Evolutionary conservation across 169 alveolate genomes (phyloP), one percentile per base, ranked within the genome.

Genomic region (Amoebophrya sp.): DNA sequence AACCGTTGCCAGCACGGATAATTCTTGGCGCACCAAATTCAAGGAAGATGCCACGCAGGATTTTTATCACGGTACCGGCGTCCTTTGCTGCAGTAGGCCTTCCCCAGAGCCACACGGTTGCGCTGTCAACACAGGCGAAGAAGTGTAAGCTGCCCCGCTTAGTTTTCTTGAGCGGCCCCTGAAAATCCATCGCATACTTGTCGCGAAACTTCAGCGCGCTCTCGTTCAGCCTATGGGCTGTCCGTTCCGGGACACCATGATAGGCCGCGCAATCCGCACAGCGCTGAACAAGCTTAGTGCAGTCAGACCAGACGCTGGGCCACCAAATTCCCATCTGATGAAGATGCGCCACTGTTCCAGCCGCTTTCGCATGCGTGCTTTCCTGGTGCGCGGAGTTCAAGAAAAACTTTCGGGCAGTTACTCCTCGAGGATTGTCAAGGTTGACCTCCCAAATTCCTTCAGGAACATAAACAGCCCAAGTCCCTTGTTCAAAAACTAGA

Each of bases 321-420:
- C 83, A 65, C 83, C 83, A 65, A 6, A 65, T 36, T 65, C 83
- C 83, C 12, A 65, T 1, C 2, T 36, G 83, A 65, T 1, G 2
- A 29, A 65, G 83, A 36, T 65, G 83, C 83, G 83, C 83, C 83
- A 65, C n/a, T 36, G 83, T 65, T 65, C 83, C 83, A 6, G 83
- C 83, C 2, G 83, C 83, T 18, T 36, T 29, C 0, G 83, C 83
- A 26, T 65, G 83, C 33, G 0, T 36, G 1, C 38, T 26, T 1
- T 65, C 83, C 2, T 0, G 39, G 33, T 65, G 83, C 1, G 83
- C 83, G 33, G 18, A 36, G 26, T 65, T 36, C 12, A 65, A 36
- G 26, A 65, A 65, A 65, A 65, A 65, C 12, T 18, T 26, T 12
- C 83, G 2, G 0, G 33, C 83, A 6, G 12, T 65, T 1, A 65